A percentile compares a stretch with the other conserved stretches of the same genome.
These are phyloP conservation scores for Gentiana macrophylla DNA, from an alignment of 257 asterid genomes.

Conservation along the genomic window DNA sequence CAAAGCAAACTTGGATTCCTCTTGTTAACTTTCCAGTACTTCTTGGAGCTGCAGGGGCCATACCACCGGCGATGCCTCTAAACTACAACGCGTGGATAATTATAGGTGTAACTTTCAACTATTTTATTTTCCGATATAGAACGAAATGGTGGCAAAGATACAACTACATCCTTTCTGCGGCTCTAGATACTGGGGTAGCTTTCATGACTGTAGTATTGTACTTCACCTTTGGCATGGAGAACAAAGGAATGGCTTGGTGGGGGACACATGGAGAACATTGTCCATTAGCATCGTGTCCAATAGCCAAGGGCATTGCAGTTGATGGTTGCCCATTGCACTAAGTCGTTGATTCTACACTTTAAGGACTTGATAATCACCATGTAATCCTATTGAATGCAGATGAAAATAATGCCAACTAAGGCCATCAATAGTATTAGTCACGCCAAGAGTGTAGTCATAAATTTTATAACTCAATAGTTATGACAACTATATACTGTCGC, in stretches of 20 bases:
- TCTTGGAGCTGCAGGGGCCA: constrained; percentile 62
- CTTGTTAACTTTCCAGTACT: constrained; percentile 86
- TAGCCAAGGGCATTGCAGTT: constrained; percentile 69
- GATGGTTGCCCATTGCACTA: constrained; percentile 57
- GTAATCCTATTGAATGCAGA: too few species aligned
- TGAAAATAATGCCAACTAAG: too few species aligned
- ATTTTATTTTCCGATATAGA: constrained; percentile 66
- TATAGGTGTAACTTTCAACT: constrained; percentile 76
- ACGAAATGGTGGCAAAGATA: constrained; percentile 92
- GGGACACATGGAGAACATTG: constrained; percentile 88
- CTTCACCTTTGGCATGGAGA: constrained; percentile 53
- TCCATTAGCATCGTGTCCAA: constrained; percentile 76
- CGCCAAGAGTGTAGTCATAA: too few species aligned
- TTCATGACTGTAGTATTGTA: constrained; percentile 81
- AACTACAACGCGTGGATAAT: constrained; percentile 89
- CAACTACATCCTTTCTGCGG: constrained; percentile 80
- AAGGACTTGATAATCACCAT: too few species aligned
- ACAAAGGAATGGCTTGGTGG: constrained; percentile 66
- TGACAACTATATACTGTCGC: too few species aligned
- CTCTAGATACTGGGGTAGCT: constrained; percentile 89
- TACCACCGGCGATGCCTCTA: constrained; percentile 89
- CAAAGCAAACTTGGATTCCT: constrained; percentile 79
- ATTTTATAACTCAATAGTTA: too few species aligned
- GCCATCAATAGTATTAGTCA: too few species aligned
- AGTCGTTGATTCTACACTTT: not conserved